Percentiles rank a stretch among this genome's conserved stretches.
Conservation (phyloP, 1,284 basidiomycete genomes). For the Ustilago lituana region DNA sequence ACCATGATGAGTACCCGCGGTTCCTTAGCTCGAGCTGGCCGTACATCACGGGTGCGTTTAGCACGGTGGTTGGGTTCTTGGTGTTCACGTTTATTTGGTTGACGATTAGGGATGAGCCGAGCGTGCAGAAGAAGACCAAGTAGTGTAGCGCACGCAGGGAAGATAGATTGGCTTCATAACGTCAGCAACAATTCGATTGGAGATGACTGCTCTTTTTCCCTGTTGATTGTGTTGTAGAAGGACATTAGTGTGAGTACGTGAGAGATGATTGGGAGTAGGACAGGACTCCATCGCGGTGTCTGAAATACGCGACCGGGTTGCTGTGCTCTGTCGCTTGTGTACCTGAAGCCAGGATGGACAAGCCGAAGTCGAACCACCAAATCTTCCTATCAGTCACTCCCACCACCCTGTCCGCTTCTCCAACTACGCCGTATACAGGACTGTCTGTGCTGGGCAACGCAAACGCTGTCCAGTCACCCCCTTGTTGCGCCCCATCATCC, state of each 20-base stretch:
- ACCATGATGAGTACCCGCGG: constrained; percentile 92
- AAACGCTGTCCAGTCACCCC: constrained; percentile 35
- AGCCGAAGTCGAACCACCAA: constrained; percentile 43
- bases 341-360: constrained; percentile 1
- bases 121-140: constrained; percentile 25
- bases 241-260: too few relatives aligned
- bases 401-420: constrained; percentile 13
- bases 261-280: constrained; percentile 7
- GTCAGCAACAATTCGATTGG: too few relatives aligned
- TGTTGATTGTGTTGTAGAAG: too few relatives aligned
- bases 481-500: background rate
- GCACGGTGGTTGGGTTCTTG: constrained; percentile 83
- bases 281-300: constrained; percentile 8
- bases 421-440: constrained; percentile 28
- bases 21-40: constrained; percentile 95
- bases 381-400: constrained; percentile 34
- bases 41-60: constrained; percentile 88
- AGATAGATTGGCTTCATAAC: too few relatives aligned
- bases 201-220: too few relatives aligned
- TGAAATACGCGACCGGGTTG: constrained; percentile 15
- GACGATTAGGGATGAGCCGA: constrained; percentile 17
- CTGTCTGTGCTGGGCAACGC: constrained; percentile 21
- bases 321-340: too few relatives aligned
- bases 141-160: too few relatives aligned
- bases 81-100: constrained; percentile 86